phyloP scores from a whole-genome alignment of 1,284 basidiomycete genomes.

The Neonothopanus nambi region DNA sequence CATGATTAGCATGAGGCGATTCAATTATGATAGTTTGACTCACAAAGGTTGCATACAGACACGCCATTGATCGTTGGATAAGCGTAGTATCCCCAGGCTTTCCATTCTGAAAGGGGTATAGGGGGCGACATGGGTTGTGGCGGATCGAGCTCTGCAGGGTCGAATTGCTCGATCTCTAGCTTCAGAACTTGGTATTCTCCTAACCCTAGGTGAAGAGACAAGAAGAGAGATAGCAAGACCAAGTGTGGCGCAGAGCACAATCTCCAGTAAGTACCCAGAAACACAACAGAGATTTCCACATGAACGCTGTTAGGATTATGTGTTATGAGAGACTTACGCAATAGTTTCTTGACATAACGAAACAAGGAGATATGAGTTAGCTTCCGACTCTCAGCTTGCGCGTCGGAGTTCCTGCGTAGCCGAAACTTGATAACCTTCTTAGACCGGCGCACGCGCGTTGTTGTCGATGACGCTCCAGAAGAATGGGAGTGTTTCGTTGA shows the following conservation, averaged over 20 bases:
- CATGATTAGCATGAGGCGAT: not conserved
- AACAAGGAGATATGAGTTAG: constrained; percentile 1
- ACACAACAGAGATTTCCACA: too few species aligned
- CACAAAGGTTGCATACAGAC: constrained; percentile 38
- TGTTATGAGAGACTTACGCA: constrained; percentile 2
- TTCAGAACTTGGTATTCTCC: not conserved
- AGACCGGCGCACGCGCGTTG: not conserved
- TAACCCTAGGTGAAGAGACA: too few species aligned
- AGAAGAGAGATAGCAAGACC: too few species aligned
- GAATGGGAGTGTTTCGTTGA: not conserved
- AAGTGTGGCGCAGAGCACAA: too few species aligned
- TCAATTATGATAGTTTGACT: constrained; percentile 18
- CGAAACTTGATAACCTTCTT: constrained; percentile 4
- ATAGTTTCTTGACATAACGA: constrained; percentile 4
- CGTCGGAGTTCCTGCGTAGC: not conserved
- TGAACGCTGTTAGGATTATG: too few species aligned
- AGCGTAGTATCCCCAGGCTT: constrained; percentile 45
- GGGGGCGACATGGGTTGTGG: constrained; percentile 2
- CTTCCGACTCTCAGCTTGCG: constrained; percentile 4
- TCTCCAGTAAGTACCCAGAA: too few species aligned
- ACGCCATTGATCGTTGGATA: constrained; percentile 37
- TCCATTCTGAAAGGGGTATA: constrained; percentile 41
- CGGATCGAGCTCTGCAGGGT: constrained; percentile 9
- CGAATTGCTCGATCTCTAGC: constrained; percentile 5
- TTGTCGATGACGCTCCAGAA: not conserved